These are phyloP conservation scores for Daldinia bambusicola DNA, from an alignment of 495 filamentous ascomycete species.

Conservation along the genomic window DNA sequence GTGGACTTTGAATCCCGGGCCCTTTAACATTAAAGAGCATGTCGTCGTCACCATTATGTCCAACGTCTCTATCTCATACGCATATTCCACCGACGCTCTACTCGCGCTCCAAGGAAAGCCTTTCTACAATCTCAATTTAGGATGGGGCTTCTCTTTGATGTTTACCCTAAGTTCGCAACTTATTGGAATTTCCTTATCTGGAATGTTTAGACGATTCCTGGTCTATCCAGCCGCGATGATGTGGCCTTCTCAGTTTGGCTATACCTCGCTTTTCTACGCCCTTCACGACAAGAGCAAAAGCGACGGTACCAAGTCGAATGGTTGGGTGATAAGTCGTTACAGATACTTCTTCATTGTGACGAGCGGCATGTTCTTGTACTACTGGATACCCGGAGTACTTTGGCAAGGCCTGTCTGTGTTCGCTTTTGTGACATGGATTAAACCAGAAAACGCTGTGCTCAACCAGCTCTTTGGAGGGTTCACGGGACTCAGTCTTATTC, in stretches of 20 bases:
- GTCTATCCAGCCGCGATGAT: constrained; percentile 71
- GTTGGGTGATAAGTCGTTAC: constrained; percentile 69
- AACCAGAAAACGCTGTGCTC: constrained; percentile 65
- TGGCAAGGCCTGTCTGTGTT: constrained; percentile 61
- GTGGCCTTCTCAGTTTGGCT: constrained; percentile 69
- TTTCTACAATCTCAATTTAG: constrained; percentile 67
- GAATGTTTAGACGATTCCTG: constrained; percentile 68
- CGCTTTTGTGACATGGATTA: constrained; percentile 65
- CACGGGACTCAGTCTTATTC: constrained; percentile 68
- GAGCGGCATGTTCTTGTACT: constrained; percentile 67
- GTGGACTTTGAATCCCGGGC: constrained; percentile 66
- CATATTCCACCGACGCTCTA: constrained; percentile 68
- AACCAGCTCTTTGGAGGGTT: constrained; percentile 72
- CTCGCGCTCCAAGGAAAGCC: constrained; percentile 60
- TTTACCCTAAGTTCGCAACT: constrained; percentile 72
- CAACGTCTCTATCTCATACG: constrained; percentile 53
- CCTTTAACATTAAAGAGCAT: constrained; percentile 74
- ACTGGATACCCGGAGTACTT: constrained; percentile 67
- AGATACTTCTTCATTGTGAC: constrained; percentile 68
- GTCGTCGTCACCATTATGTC: constrained; percentile 69
- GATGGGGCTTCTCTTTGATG: constrained; percentile 70
- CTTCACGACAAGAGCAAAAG: constrained; percentile 67
- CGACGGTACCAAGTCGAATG: constrained; percentile 61
- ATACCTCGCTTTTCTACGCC: constrained; percentile 67
- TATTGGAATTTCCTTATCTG: constrained; percentile 71